Percentiles rank a stretch among this genome's conserved stretches.
Conservation (phyloP, 495 filamentous ascomycete species). For the Aspergillus haitiensis region DNA sequence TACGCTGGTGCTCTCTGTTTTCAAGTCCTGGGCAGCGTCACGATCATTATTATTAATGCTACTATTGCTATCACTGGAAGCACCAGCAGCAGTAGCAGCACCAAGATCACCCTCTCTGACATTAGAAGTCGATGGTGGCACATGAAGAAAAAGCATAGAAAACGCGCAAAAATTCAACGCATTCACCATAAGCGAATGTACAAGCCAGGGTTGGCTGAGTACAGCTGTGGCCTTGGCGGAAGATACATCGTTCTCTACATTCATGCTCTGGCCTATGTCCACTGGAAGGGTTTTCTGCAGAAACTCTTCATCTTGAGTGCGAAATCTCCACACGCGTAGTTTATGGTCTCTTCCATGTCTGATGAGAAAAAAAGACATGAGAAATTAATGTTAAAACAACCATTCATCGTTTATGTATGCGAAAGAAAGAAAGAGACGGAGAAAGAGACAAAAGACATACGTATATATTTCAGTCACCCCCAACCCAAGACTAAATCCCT, state of each 20-base stretch:
- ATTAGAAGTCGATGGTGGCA: no score
- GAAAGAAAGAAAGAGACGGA: no score
- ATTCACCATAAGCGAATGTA: slow-evolving; percentile 82
- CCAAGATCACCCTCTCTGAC: not conserved
- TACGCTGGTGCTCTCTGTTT: not conserved
- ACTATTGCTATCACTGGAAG: not conserved
- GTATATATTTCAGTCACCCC: slow-evolving; percentile 64
- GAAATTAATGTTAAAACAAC: no score
- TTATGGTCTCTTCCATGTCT: slow-evolving; percentile 92
- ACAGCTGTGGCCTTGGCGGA: slow-evolving; percentile 11
- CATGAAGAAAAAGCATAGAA: slow-evolving; percentile 47
- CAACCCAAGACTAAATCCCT: slow-evolving; percentile 49
- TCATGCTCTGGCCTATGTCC: slow-evolving; percentile 33
- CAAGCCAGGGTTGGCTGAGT: slow-evolving; percentile 71
- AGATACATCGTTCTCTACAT: no score
- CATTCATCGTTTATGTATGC: no score
- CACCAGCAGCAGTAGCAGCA: not conserved
- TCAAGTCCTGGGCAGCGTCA: not conserved
- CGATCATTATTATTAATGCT: not conserved
- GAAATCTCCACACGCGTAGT: slow-evolving; percentile 79
- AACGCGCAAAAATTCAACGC: slow-evolving; percentile 97
- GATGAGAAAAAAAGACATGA: not conserved
- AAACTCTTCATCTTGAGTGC: slow-evolving; percentile 50
- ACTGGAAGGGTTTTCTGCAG: slow-evolving; percentile 74
- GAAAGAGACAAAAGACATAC: slow-evolving; percentile 52